These are phyloP conservation scores for Cystoderma amianthinum DNA, from an alignment of 768 basidiomycete species.

Conservation along the genomic window DNA sequence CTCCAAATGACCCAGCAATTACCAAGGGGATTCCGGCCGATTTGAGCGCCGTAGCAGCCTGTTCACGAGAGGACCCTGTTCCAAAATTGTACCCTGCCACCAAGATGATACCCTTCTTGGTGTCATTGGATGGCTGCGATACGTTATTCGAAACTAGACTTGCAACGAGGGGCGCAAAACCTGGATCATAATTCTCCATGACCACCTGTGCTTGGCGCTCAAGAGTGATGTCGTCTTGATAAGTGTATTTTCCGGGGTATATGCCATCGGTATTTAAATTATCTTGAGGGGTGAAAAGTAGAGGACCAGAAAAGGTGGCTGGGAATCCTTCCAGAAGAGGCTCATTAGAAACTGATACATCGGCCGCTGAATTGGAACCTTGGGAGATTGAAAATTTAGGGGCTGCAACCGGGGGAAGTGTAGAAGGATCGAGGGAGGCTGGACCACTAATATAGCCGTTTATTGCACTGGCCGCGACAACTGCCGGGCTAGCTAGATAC, in stretches of 20 bases:
- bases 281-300: slow-evolving; percentile 94
- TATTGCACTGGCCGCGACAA: slow-evolving; percentile 93
- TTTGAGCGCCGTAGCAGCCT: slow-evolving; percentile 96
- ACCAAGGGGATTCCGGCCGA: slow-evolving; percentile 90
- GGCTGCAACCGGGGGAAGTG: slow-evolving; percentile 41
- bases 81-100: slow-evolving; percentile 98
- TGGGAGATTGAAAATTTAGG: slow-evolving; percentile 53
- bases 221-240: slow-evolving; percentile 98
- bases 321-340: slow-evolving; percentile 82
- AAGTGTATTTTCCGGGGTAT: slow-evolving; percentile 98
- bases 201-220: slow-evolving; percentile 91
- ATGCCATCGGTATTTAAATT: slow-evolving; percentile 98
- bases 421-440: slow-evolving; percentile 47
- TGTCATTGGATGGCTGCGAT: slow-evolving; percentile 12
- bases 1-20: slow-evolving; percentile 96
- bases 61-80: slow-evolving; percentile 96
- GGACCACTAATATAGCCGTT: slow-evolving; percentile 90
- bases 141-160: slow-evolving; percentile 29
- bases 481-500: slow-evolving; percentile 93
- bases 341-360: slow-evolving; percentile 36
- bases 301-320: slow-evolving; percentile 66
- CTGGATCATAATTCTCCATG: slow-evolving; percentile 98
- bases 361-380: slow-evolving; percentile 17
- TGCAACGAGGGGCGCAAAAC: slow-evolving; percentile 69
- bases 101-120: slow-evolving; percentile 65